Base-by-base conservation (phyloP, 2,329 filamentous ascomycete genomes). In the Colletotrichum camelliae region DNA sequence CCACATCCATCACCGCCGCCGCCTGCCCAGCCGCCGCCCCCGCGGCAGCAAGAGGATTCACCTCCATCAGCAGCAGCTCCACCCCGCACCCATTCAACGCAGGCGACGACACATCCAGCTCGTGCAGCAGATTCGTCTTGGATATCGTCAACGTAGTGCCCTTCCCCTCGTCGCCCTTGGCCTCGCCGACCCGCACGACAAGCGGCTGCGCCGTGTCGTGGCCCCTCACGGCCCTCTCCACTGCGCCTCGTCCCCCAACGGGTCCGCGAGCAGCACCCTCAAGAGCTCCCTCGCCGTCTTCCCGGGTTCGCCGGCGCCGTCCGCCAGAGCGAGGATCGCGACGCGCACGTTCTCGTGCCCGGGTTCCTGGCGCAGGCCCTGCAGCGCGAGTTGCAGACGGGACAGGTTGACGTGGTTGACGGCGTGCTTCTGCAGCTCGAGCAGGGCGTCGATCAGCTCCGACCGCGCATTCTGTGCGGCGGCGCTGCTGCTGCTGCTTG, bases 231-330 rank as follows among this genome's bases (percentile, higher is more conserved):
- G 91, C 86, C 80, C 86, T 86, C 83, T 96, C 94, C 94, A 96
- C 31, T 87, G 83, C 78, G 92, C 89, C 77, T 91, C 89, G 7
- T 89, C 84, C 48, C 88, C 88, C 78, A 96, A 84, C 6, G 94
- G 93, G 82, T 96, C 94, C 3, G 93, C 93, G 2, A 96, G 86
- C 15, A 95, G 84, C 43, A 96, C 86, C 57, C 92, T 90, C 61
- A 96, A 88, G 10, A 98, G 87, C 75, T 89, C 88, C 81, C 91
- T 91, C 4, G 93, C 93, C 15, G 89, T 89, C 21, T 83, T 81
- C 66, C 84, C 83, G 1, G 87, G 83, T 15, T 83, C 58, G 16
- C 55, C 82, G 52, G 82, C 80, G 58, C 82, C 85, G 62, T 83
- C 81, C 18, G 80, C 82, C 33, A 92, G 81, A 12, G 88, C 89